phyloP scores from a whole-genome alignment of 1,284 basidiomycete species.

The Pseudomicrostroma phylloplanum region DNA sequence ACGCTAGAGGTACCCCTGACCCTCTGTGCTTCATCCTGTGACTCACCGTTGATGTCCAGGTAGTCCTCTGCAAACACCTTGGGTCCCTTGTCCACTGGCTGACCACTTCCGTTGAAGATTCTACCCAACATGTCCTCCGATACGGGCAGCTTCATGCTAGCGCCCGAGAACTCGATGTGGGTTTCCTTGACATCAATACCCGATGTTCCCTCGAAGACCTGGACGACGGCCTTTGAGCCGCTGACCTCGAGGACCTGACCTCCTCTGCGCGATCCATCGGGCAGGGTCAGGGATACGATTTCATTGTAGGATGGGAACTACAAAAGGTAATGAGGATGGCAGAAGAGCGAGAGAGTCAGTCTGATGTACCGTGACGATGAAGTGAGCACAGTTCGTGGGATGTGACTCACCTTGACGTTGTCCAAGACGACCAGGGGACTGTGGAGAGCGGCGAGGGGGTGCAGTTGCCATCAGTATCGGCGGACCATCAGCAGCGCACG shows the following conservation, averaged over 20 bases:
- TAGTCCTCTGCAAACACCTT: constrained; percentile 99
- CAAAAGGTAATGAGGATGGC: neutral
- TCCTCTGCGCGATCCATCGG: constrained; percentile 88
- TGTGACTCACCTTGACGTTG: constrained; percentile 75
- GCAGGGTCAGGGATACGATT: constrained; percentile 91
- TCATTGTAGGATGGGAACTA: constrained; percentile 97
- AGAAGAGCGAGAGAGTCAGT: neutral
- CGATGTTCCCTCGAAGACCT: constrained; percentile 94
- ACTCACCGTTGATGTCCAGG: constrained; percentile 91
- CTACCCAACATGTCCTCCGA: constrained; percentile 99
- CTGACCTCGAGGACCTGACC: constrained; percentile 98
- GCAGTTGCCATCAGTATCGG: constrained; percentile 5
- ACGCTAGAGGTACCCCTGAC: neutral
- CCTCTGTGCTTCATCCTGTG: neutral
- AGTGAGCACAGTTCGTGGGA: neutral
- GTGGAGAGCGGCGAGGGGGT: constrained; percentile 18
- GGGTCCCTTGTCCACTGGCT: constrained; percentile 95
- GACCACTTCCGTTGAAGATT: constrained; percentile 98
- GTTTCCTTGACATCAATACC: constrained; percentile 96
- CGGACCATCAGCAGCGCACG: no score
- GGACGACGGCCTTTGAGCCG: constrained; percentile 97
- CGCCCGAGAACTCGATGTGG: constrained; percentile 95
- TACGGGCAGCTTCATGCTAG: constrained; percentile 96
- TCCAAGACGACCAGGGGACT: constrained; percentile 78
- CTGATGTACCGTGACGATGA: neutral